These are phyloP conservation scores for Podospora comata DNA, from an alignment of 495 filamentous ascomycete species.

Conservation along the genomic window DNA sequence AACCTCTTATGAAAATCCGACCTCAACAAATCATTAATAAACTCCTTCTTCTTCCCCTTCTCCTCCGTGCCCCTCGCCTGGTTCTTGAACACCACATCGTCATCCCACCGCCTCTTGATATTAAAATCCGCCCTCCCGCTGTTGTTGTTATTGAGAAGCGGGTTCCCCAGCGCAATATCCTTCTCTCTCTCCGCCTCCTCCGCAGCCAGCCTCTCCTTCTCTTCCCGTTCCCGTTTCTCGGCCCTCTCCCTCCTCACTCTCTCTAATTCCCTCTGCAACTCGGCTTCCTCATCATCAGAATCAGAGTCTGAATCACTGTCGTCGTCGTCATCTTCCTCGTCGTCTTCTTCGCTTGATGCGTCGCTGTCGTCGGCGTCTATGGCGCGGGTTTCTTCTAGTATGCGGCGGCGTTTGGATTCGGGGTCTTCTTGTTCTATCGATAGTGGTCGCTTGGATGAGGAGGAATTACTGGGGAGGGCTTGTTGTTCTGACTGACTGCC, in stretches of 20 bases:
- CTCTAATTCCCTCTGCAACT: conserved; percentile 86
- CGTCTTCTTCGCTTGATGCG: conserved; percentile 66
- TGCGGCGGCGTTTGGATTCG: conserved; percentile 78
- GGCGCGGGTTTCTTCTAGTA: conserved; percentile 83
- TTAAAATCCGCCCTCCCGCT: conserved; percentile 55
- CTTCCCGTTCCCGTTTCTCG: conserved; percentile 82
- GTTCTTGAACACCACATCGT: conserved; percentile 99
- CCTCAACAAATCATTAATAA: conserved; percentile 93
- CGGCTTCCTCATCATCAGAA: conserved; percentile 82
- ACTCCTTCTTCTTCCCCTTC: conserved; percentile 84
- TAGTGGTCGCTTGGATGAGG: conserved; percentile 63
- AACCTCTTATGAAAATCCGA: conserved; percentile 98
- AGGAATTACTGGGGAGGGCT: conserved; percentile 26
- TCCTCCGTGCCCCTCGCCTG: conserved; percentile 94
- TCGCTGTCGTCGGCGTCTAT: conserved; percentile 86
- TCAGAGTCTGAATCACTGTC: conserved; percentile 53
- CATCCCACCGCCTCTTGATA: conserved; percentile 87
- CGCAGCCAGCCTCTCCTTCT: conserved; percentile 67
- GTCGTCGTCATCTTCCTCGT: conserved; percentile 59
- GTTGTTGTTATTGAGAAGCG: conserved; percentile 56
- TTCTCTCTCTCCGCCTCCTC: conserved; percentile 81
- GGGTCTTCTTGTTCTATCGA: conserved; percentile 63
- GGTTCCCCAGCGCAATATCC: conserved; percentile 91
- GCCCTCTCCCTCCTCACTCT: conserved; percentile 89
- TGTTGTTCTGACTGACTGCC: conserved; percentile 33